A percentile compares a stretch with the other conserved stretches of the same genome.
phyloP scores from a whole-genome alignment of 2,329 filamentous ascomycete species.

The Fusarium sororula region DNA sequence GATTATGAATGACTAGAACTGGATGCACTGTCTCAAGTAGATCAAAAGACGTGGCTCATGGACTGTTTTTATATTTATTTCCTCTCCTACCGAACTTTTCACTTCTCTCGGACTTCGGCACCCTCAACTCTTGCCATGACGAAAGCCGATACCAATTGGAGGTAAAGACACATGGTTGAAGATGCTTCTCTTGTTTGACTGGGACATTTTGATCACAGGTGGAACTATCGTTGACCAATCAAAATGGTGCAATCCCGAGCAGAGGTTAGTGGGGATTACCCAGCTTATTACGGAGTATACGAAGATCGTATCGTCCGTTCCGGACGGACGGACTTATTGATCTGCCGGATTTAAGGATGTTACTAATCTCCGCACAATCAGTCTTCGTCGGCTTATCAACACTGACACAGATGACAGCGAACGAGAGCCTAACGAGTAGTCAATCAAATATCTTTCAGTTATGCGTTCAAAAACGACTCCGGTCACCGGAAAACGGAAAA shows the following conservation, averaged over 20 bases:
- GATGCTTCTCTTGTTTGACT: rapidly evolving
- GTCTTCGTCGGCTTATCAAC: neutral
- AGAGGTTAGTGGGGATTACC: neutral
- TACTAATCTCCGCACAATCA: neutral
- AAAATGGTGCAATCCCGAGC: neutral
- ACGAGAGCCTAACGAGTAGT: rapidly evolving
- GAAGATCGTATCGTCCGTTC: neutral
- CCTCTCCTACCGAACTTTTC: rapidly evolving
- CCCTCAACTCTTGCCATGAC: rapidly evolving
- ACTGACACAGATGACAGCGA: neutral
- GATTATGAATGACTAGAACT: too few relatives aligned
- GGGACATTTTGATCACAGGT: rapidly evolving
- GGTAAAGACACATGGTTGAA: rapidly evolving
- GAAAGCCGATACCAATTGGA: neutral
- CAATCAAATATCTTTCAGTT: neutral
- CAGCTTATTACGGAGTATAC: neutral
- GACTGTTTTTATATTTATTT: neutral
- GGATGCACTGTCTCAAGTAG: neutral
- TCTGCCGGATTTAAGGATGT: neutral
- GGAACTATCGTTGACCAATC: neutral
- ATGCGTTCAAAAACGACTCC: rapidly evolving
- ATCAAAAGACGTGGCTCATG: neutral
- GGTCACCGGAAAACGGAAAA: rapidly evolving
- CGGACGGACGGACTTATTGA: neutral
- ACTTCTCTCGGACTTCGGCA: neutral